Percentiles rank a stretch among this genome's conserved stretches.
phyloP scores from a whole-genome alignment of 768 basidiomycete genomes.

The Epithele typhae region DNA sequence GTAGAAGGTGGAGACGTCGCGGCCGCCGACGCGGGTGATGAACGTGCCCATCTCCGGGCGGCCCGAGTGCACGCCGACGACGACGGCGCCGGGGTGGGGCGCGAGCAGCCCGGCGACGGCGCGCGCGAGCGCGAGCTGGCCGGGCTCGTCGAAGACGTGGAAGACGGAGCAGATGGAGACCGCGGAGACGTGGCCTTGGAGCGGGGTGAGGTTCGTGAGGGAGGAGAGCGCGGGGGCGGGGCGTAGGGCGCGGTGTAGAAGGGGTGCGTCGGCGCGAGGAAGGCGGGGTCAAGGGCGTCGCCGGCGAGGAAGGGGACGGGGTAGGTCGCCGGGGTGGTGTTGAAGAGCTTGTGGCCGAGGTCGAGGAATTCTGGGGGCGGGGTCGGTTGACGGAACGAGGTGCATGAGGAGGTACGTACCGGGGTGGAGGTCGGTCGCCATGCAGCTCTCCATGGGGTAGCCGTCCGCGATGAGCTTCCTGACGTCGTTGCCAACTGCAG shows the following conservation, averaged over 20 bases:
- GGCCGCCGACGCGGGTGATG: neutral
- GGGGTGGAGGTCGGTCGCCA: constrained; percentile 31
- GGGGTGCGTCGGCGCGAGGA: constrained; percentile 31
- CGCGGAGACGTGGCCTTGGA: constrained; percentile 40
- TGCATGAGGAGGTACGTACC: constrained; percentile 19
- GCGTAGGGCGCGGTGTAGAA: constrained; percentile 10
- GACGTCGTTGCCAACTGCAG: constrained; percentile 34
- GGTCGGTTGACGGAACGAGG: neutral
- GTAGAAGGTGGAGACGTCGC: constrained; percentile 20
- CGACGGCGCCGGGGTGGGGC: constrained; percentile 37
- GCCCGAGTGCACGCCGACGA: constrained; percentile 39
- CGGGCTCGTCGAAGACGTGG: constrained; percentile 35
- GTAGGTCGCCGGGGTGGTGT: constrained; percentile 43
- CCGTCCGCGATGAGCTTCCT: constrained; percentile 37
- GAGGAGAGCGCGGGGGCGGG: constrained; percentile 24
- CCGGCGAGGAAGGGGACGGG: constrained; percentile 51
- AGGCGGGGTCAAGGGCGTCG: constrained; percentile 41
- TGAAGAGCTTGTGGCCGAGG: constrained; percentile 55
- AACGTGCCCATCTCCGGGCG: constrained; percentile 26
- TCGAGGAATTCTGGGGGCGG: constrained; percentile 47
- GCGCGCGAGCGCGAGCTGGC: constrained; percentile 37
- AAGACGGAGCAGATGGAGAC: constrained; percentile 47
- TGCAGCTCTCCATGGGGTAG: constrained; percentile 32
- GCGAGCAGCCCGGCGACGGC: constrained; percentile 38
- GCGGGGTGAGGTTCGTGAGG: constrained; percentile 34